Percentiles rank a stretch among this genome's conserved stretches.
Conservation (phyloP, 805 yeast genomes). For the Wickerhamiella occidentalis region DNA sequence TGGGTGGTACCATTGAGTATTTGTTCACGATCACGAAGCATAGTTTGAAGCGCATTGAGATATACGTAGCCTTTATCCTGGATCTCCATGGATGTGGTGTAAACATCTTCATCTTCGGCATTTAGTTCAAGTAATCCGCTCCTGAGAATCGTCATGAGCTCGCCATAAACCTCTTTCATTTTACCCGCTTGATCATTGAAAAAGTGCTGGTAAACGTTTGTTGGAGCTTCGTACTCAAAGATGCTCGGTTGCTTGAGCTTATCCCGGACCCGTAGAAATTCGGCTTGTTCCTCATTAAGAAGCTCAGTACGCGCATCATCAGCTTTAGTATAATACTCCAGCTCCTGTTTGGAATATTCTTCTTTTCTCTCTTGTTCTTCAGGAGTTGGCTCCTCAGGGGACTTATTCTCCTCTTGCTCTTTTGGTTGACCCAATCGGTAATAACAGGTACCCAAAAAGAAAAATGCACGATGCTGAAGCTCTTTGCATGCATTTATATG, state of each 20-base stretch:
- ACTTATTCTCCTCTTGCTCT: neutral
- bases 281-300: conserved; percentile 31
- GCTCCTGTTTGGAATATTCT: conserved; percentile 17
- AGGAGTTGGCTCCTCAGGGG: neutral
- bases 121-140: conserved; percentile 18
- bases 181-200: conserved; percentile 14
- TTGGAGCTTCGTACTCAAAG: neutral
- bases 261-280: conserved; percentile 18
- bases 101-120: conserved; percentile 56
- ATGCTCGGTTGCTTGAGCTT: conserved; percentile 12
- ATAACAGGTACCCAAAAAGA: conserved; percentile 37
- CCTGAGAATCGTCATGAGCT: conserved; percentile 12
- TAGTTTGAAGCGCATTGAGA: conserved; percentile 27
- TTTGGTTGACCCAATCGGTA: conserved; percentile 27
- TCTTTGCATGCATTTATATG: conserved; percentile 13
- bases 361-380: conserved; percentile 14
- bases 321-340: conserved; percentile 43
- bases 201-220: conserved; percentile 10
- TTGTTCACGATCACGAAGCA: conserved; percentile 32
- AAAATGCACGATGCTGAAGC: conserved; percentile 57
- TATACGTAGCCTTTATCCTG: conserved; percentile 50
- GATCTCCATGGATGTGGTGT: conserved; percentile 55
- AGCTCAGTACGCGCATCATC: conserved; percentile 46
- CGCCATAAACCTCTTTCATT: conserved; percentile 10
- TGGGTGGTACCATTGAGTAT: conserved; percentile 29